Conservation (phyloP, 2,329 filamentous ascomycete genomes). For the Ophiocordyceps unilateralis region DNA sequence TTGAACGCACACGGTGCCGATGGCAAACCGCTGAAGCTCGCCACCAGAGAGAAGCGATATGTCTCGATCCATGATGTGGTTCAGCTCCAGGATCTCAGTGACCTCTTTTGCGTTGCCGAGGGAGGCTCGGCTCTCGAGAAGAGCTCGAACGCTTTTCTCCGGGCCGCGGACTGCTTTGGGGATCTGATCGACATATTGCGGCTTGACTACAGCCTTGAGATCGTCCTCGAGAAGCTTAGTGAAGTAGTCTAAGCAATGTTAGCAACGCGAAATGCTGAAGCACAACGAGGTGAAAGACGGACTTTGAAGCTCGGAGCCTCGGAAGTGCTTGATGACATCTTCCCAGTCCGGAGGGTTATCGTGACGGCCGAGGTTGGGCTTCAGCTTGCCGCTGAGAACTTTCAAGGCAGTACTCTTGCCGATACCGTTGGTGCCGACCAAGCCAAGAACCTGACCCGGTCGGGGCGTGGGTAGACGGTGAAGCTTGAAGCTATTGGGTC, state of each 20-base stretch:
- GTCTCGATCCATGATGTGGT: slow-evolving; percentile 82
- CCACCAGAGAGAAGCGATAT: slow-evolving; percentile 84
- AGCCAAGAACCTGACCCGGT: slow-evolving; percentile 84
- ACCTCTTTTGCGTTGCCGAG: slow-evolving; percentile 72
- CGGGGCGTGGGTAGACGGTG: slow-evolving; percentile 92
- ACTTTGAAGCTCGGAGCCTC: slow-evolving; percentile 95
- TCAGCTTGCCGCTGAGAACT: slow-evolving; percentile 95
- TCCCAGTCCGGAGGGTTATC: slow-evolving; percentile 98
- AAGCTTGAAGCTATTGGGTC: slow-evolving; percentile 98
- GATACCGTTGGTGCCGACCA: slow-evolving; percentile 99
- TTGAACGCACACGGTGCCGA: slow-evolving; percentile 88
- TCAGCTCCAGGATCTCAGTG: slow-evolving; percentile 67
- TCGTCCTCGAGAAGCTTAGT: slow-evolving; percentile 96
- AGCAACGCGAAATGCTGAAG: neutral
- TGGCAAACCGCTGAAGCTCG: slow-evolving; percentile 95
- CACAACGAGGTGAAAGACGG: slow-evolving; percentile 20
- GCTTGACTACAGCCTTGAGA: slow-evolving; percentile 94
- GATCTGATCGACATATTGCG: slow-evolving; percentile 97
- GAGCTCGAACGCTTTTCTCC: slow-evolving; percentile 59
- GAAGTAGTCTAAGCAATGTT: slow-evolving; percentile 56
- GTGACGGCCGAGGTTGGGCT: slow-evolving; percentile 88
- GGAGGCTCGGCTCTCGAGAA: slow-evolving; percentile 61
- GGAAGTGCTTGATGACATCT: slow-evolving; percentile 95
- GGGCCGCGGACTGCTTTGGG: slow-evolving; percentile 76
- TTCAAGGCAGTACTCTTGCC: slow-evolving; percentile 99